A percentile compares a stretch with the other conserved stretches of the same genome.
Evolutionary conservation across 345 rosid species (phyloP).

Genomic region (Melaleuca alternifolia): DNA sequence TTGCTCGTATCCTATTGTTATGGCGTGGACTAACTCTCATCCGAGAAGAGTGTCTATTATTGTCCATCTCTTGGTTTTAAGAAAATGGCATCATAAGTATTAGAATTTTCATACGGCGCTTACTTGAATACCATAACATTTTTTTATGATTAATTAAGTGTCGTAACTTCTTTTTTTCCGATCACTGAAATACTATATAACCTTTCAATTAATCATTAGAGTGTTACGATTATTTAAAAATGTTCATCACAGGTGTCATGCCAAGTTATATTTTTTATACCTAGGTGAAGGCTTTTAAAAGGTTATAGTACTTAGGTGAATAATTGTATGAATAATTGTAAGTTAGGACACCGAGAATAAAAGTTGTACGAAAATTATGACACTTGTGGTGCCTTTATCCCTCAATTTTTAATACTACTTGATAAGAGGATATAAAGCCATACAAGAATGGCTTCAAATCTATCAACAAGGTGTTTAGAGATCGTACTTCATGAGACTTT

Average conservation of each 20-base stretch:
- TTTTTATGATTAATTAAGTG: too few species aligned
- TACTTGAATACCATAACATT: too few species aligned
- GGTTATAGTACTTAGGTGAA: not conserved
- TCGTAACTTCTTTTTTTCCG: too few species aligned
- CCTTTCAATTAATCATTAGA: too few species aligned
- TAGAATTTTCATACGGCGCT: too few species aligned
- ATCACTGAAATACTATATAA: too few species aligned
- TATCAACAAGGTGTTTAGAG: not conserved
- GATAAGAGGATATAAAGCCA: not conserved
- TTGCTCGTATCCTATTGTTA: not conserved
- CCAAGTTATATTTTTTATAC: too few species aligned
- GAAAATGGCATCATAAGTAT: too few species aligned
- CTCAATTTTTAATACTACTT: not conserved
- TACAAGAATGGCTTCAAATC: not conserved
- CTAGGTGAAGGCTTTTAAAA: not conserved
- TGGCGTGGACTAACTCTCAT: not conserved
- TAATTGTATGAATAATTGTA: too few species aligned
- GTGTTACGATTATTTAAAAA: too few species aligned
- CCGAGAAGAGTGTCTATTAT: not conserved
- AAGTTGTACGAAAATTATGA: not conserved
- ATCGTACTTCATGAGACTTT: not conserved
- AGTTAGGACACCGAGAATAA: accelerated
- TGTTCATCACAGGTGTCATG: too few species aligned
- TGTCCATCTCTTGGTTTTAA: too few species aligned
- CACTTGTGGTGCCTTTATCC: not conserved